These are phyloP conservation scores for Hanseniaspora clermontiae DNA, from an alignment of 805 yeast species.

Conservation along the genomic window DNA sequence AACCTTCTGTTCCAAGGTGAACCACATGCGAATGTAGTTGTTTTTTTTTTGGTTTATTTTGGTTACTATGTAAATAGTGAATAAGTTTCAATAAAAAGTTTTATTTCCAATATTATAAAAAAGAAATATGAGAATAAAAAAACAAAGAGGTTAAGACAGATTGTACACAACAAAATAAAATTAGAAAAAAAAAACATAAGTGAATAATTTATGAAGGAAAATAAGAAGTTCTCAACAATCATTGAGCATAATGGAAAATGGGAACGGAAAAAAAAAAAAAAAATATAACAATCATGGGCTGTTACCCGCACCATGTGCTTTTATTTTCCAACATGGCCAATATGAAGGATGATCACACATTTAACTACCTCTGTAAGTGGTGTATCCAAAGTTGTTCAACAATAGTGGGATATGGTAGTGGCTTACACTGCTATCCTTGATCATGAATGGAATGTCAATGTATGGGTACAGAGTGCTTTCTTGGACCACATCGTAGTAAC, in stretches of 20 bases:
- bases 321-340: background rate
- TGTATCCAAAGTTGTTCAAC: conserved; percentile 72
- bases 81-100: no score
- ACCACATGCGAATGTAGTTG: conserved; percentile 33
- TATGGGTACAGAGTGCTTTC: conserved; percentile 68
- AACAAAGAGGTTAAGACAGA: no score
- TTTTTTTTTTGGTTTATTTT: no score
- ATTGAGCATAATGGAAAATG: background rate
- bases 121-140: no score
- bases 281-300: background rate
- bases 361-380: conserved; percentile 79
- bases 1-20: conserved; percentile 48
- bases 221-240: background rate
- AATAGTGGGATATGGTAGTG: conserved; percentile 87
- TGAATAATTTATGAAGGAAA: background rate
- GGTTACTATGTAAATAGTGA: no score
- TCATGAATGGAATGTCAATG: conserved; percentile 65
- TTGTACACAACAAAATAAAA: no score
- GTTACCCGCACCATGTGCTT: background rate
- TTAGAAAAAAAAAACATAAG: no score
- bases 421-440: conserved; percentile 43
- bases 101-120: no score
- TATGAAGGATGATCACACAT: no score
- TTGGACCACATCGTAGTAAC: conserved; percentile 32
- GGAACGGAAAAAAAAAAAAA: background rate